phyloP scores from a whole-genome alignment of 768 basidiomycete species.

The Lentinula boryana region DNA sequence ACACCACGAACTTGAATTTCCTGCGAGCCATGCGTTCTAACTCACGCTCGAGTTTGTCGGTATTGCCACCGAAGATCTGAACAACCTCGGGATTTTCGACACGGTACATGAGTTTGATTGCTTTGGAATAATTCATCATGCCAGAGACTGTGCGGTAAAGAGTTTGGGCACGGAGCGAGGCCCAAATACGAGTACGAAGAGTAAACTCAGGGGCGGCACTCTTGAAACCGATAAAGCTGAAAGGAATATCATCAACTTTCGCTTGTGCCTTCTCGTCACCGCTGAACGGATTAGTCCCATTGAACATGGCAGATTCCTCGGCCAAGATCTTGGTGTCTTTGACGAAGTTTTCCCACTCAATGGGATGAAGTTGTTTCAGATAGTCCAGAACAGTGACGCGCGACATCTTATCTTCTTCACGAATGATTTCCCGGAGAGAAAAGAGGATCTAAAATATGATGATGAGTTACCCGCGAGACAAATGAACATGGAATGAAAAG shows the following conservation, averaged over 20 bases:
- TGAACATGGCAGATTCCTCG: constrained; percentile 87
- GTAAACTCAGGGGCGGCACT: constrained; percentile 98
- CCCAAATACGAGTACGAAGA: constrained; percentile 98
- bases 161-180: constrained; percentile 96
- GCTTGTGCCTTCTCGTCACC: constrained; percentile 74
- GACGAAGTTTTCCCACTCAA: constrained; percentile 99
- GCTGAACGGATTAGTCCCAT: constrained; percentile 66
- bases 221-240: constrained; percentile 99
- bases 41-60: constrained; percentile 93
- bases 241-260: constrained; percentile 89
- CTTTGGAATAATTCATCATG: constrained; percentile 99
- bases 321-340: constrained; percentile 99
- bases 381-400: constrained; percentile 97
- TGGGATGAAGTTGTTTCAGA: constrained; percentile 94
- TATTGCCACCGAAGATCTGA: constrained; percentile 95
- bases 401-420: constrained; percentile 96
- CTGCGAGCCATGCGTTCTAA: constrained; percentile 95
- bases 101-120: constrained; percentile 98
- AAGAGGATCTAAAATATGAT: constrained; percentile 64
- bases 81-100: constrained; percentile 99
- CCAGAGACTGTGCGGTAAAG: constrained; percentile 98
- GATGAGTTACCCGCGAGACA: not conserved
- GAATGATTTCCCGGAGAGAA: constrained; percentile 95
- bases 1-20: constrained; percentile 99
- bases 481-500: not conserved